Evolutionary conservation across 306 rosid species (phyloP).

Genomic region (Inga oerstediana): DNA sequence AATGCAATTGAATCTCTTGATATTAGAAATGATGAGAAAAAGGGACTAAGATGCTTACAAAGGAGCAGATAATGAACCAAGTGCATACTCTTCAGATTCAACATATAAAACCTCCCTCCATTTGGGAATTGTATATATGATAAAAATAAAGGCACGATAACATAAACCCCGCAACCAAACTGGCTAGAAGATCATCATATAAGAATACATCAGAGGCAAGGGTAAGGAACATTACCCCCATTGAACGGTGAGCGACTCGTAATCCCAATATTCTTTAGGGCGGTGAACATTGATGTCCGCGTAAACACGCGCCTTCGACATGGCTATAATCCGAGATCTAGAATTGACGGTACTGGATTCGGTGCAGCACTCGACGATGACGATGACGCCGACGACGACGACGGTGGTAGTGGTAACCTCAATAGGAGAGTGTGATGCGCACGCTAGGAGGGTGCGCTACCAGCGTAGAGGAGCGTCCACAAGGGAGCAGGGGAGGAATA

Average conservation of each 20-base stretch:
- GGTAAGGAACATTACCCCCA: slow-evolving; percentile 69
- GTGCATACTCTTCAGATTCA: neutral
- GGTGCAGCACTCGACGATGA: neutral
- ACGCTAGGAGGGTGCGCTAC: too few relatives aligned
- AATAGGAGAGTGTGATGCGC: too few relatives aligned
- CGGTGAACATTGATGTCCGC: slow-evolving; percentile 77
- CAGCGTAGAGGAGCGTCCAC: slow-evolving; percentile 27
- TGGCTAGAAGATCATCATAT: neutral
- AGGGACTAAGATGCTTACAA: neutral
- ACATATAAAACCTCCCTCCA: slow-evolving; percentile 17
- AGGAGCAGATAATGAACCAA: slow-evolving; percentile 16
- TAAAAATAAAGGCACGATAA: slow-evolving; percentile 11
- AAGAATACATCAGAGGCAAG: slow-evolving; percentile 6
- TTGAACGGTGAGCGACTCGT: slow-evolving; percentile 89
- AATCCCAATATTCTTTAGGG: slow-evolving; percentile 94
- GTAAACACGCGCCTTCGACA: slow-evolving; percentile 91
- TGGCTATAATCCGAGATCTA: slow-evolving; percentile 45
- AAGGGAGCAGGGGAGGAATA: slow-evolving; percentile 31
- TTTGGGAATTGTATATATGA: neutral
- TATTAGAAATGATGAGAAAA: slow-evolving; percentile 14
- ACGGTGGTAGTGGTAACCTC: neutral
- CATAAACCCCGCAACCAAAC: slow-evolving; percentile 9
- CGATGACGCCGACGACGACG: neutral
- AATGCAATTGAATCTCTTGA: neutral
- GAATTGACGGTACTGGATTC: neutral